phyloP scores from a whole-genome alignment of 1,284 basidiomycete species.

The Veloporphyrellus conicus region DNA sequence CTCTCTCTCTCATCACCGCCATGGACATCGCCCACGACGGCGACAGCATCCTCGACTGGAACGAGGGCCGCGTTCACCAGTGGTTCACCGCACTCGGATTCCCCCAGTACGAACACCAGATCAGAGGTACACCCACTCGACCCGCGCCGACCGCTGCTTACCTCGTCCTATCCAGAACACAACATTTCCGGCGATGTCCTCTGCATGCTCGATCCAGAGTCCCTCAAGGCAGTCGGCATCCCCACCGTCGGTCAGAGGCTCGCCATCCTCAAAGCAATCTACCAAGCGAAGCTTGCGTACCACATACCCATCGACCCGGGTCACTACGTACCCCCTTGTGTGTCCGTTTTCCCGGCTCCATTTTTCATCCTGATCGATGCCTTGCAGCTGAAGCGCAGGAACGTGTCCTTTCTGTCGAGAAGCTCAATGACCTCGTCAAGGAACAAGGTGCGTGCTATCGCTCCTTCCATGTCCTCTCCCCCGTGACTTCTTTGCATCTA shows the following conservation, averaged over 20 bases:
- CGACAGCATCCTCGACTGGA: constrained; percentile 71
- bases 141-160: constrained; percentile 5
- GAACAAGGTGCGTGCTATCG: constrained; percentile 61
- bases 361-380: constrained; percentile 12
- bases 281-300: constrained; percentile 79
- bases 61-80: constrained; percentile 73
- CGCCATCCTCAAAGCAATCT: constrained; percentile 84
- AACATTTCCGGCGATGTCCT: constrained; percentile 87
- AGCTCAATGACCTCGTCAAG: constrained; percentile 63
- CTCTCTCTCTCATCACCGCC: constrained; percentile 13
- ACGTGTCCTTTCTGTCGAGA: constrained; percentile 58
- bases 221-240: constrained; percentile 82
- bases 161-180: constrained; percentile 57
- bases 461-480: constrained; percentile 2
- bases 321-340: constrained; percentile 88
- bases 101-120: constrained; percentile 73
- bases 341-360: constrained; percentile 25
- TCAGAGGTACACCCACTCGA: constrained; percentile 47
- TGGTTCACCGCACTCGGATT: constrained; percentile 75
- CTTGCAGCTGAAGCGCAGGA: constrained; percentile 63
- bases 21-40: constrained; percentile 37
- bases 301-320: constrained; percentile 80
- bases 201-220: constrained; percentile 74
- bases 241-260: constrained; percentile 82
- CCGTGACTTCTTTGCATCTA: constrained; percentile 29